phyloP scores from a whole-genome alignment of 305 asterid genomes.

The Ilex paraguariensis region DNA sequence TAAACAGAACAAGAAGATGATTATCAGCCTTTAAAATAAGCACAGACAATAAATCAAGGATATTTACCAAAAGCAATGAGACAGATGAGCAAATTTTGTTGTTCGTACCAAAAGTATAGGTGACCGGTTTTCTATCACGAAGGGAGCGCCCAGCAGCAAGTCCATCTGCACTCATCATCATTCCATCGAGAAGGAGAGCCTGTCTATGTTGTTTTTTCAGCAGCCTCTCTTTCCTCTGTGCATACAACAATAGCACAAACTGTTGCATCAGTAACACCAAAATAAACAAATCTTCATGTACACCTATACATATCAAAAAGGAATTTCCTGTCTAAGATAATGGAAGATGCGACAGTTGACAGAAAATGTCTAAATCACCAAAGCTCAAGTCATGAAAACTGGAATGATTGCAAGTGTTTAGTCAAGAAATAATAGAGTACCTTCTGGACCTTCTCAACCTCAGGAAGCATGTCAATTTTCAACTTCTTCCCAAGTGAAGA shows the following conservation, averaged over 20 bases:
- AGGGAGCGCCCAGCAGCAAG: constrained; percentile 85
- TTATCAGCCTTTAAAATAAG: no score
- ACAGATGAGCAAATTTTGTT: not conserved
- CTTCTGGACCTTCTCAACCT: constrained; percentile 93
- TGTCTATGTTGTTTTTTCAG: constrained; percentile 92
- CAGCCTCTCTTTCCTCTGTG: constrained; percentile 83
- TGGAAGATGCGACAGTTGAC: no score
- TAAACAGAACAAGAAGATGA: no score
- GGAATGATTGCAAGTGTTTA: not conserved
- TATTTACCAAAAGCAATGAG: constrained; percentile 5
- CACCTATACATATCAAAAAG: no score
- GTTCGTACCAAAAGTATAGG: constrained; percentile 83
- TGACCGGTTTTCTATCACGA: constrained; percentile 95
- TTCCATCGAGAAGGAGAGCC: constrained; percentile 89
- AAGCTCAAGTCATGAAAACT: no score
- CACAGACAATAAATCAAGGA: not conserved
- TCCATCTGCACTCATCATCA: constrained; percentile 73
- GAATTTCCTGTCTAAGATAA: no score
- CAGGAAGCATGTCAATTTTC: constrained; percentile 82
- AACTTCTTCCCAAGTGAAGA: constrained; percentile 85
- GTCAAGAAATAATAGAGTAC: constrained; percentile 30
- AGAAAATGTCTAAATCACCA: no score
- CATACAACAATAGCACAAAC: constrained; percentile 13
- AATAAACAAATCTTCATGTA: not conserved
- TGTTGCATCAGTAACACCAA: constrained; percentile 21